phyloP scores from a whole-genome alignment of 306 rosid species.

The Vigna mungo region DNA sequence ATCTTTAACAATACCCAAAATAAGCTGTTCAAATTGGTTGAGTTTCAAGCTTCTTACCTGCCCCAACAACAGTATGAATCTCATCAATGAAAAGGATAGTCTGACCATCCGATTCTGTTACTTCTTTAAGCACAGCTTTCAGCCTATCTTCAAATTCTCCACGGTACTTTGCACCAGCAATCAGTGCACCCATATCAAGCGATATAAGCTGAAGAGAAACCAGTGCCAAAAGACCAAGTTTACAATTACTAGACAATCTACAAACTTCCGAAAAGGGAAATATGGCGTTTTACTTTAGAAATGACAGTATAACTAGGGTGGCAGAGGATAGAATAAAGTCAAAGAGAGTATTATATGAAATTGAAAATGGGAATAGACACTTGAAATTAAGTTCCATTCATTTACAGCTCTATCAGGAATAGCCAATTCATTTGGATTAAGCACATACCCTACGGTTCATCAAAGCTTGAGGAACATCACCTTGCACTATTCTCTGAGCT shows the following conservation, averaged over 20 bases:
- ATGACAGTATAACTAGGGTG: conserved; percentile 14
- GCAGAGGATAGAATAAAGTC: neutral
- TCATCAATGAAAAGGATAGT: conserved; percentile 91
- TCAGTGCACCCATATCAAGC: conserved; percentile 97
- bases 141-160: conserved; percentile 99
- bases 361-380: conserved; percentile 20
- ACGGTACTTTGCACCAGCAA: conserved; percentile 97
- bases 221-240: conserved; percentile 33
- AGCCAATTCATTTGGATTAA: conserved; percentile 31
- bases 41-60: conserved; percentile 67
- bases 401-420: conserved; percentile 15
- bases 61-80: conserved; percentile 98
- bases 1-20: conserved; percentile 2
- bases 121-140: conserved; percentile 97
- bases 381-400: conserved; percentile 3
- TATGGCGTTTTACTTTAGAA: neutral
- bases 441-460: conserved; percentile 91
- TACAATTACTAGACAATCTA: conserved; percentile 24
- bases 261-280: conserved; percentile 25
- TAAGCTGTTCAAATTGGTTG: conserved; percentile 11
- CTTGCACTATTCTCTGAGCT: conserved; percentile 96
- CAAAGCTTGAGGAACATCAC: conserved; percentile 95
- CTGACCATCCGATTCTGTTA: conserved; percentile 97
- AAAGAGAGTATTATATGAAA: neutral
- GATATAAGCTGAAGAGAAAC: conserved; percentile 78